Percentiles rank a stretch among this genome's conserved stretches.
These are phyloP conservation scores for Colletotrichum chlorophyti DNA, from an alignment of 2,329 filamentous ascomycete species.

Conservation along the genomic window DNA sequence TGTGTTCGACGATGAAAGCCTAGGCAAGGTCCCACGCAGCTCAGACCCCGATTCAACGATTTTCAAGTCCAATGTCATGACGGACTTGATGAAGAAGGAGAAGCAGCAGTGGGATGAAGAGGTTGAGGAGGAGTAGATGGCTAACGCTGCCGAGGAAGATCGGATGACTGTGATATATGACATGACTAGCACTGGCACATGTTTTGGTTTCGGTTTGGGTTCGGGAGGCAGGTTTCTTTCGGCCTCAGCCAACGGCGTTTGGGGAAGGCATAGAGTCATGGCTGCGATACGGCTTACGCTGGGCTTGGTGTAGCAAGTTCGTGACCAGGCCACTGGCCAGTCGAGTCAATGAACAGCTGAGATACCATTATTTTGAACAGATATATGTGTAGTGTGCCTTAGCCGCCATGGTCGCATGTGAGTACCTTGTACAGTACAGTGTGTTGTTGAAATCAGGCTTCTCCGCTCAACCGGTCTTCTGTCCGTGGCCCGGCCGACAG, in stretches of 20 bases:
- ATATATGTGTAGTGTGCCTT: neutral
- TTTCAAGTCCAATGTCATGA: slow-evolving; percentile 78
- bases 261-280: slow-evolving; percentile 7
- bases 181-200: slow-evolving; percentile 10
- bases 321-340: neutral
- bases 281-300: neutral
- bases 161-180: slow-evolving; percentile 1
- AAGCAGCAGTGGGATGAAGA: slow-evolving; percentile 84
- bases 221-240: slow-evolving; percentile 1
- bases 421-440: no score
- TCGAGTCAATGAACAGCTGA: neutral
- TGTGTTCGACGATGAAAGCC: slow-evolving; percentile 84
- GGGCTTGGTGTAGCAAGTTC: neutral
- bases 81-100: slow-evolving; percentile 75
- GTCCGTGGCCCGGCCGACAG: no score
- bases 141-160: neutral
- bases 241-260: slow-evolving; percentile 18
- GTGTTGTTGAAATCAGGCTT: no score
- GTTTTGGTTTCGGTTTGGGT: slow-evolving; percentile 1
- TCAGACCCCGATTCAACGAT: slow-evolving; percentile 72
- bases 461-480: no score
- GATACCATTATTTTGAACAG: neutral
- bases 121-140: slow-evolving; percentile 66
- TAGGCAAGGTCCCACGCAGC: slow-evolving; percentile 72
- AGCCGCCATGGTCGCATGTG: no score